Evolutionary conservation across 164 flowering plant genomes (phyloP).

Genomic region (Liquidambar formosana): DNA sequence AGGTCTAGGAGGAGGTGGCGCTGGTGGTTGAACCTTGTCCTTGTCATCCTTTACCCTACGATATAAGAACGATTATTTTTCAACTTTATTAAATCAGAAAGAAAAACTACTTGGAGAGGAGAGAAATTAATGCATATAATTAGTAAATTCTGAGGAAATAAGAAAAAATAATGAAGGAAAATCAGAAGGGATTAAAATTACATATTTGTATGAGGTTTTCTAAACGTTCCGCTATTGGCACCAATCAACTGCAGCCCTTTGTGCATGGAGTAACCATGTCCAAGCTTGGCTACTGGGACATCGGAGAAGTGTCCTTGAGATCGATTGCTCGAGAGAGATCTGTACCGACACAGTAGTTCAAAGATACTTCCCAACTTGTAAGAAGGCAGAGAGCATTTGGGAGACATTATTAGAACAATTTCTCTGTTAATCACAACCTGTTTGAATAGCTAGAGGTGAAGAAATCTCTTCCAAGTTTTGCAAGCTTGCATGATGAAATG

Average conservation of each 20-base stretch:
- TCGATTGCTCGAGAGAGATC: background rate
- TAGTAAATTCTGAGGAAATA: background rate
- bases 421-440: too few relatives aligned
- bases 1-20: conserved; percentile 12
- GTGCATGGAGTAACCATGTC: conserved; percentile 1
- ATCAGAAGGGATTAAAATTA: background rate
- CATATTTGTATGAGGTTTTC: conserved; percentile 9
- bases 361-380: conserved; percentile 18
- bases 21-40: background rate
- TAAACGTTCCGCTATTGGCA: background rate
- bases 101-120: too few relatives aligned
- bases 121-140: too few relatives aligned
- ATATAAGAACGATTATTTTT: too few relatives aligned
- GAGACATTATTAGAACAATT: too few relatives aligned
- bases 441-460: too few relatives aligned
- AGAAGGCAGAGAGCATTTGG: conserved; percentile 5
- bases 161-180: background rate
- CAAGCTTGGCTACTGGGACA: background rate
- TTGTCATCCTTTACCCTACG: background rate
- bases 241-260: conserved; percentile 18
- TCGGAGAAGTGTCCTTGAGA: background rate
- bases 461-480: too few relatives aligned
- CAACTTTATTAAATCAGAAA: too few relatives aligned
- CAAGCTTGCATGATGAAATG: too few relatives aligned
- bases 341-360: conserved; percentile 6